Evolutionary conservation across 1,284 basidiomycete genomes (phyloP).

Genomic region (Pseudozyma thailandica): DNA sequence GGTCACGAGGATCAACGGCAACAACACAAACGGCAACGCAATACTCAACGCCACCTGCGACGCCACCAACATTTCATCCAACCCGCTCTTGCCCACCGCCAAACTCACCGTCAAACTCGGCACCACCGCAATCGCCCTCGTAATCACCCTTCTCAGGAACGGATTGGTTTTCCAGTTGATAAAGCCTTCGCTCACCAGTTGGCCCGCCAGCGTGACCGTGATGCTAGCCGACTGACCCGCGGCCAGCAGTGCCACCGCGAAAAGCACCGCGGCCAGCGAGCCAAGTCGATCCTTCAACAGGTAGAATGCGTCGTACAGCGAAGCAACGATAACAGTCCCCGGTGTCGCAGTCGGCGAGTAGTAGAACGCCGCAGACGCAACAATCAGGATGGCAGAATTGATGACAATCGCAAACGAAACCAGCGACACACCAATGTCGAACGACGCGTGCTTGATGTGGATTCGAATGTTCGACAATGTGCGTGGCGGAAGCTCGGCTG

Average conservation of each 20-base stretch:
- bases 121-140: constrained; percentile 84
- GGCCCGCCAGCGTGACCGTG: constrained; percentile 89
- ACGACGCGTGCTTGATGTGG: constrained; percentile 63
- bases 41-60: constrained; percentile 89
- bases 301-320: constrained; percentile 61
- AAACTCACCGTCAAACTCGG: constrained; percentile 85
- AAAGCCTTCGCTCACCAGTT: constrained; percentile 93
- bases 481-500: constrained; percentile 21
- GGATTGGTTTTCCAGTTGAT: constrained; percentile 88
- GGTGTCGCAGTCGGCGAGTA: constrained; percentile 28
- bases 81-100: constrained; percentile 78
- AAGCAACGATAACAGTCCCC: constrained; percentile 54
- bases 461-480: constrained; percentile 47
- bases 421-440: constrained; percentile 66
- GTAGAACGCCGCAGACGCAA: constrained; percentile 71
- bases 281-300: constrained; percentile 56
- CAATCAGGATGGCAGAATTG: constrained; percentile 78
- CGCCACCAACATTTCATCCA: constrained; percentile 83
- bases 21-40: constrained; percentile 77
- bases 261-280: constrained; percentile 54
- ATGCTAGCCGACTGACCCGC: constrained; percentile 92
- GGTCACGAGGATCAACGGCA: constrained; percentile 62
- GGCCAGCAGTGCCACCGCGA: constrained; percentile 70
- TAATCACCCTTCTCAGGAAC: constrained; percentile 81
- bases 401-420: constrained; percentile 75